These are phyloP conservation scores for Petunia secreta DNA, from an alignment of 257 asterid species.

Conservation along the genomic window DNA sequence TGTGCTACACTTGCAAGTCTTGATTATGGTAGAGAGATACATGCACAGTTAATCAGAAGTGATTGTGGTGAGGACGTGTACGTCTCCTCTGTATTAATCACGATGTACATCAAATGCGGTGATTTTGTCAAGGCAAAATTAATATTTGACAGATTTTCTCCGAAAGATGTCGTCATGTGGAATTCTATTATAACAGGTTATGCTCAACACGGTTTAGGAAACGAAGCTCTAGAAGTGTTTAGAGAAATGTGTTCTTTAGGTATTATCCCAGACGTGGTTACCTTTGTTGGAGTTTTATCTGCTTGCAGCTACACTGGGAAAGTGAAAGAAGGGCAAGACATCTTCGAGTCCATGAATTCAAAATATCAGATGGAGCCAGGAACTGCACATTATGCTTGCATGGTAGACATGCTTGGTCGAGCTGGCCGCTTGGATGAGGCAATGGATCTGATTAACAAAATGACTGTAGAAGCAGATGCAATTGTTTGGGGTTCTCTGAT, in stretches of 20 bases:
- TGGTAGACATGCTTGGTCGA: constrained; percentile 83
- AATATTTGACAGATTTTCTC: constrained; percentile 52
- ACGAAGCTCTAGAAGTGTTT: constrained; percentile 56
- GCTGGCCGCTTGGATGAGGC: constrained; percentile 70
- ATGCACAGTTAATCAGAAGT: constrained; percentile 53
- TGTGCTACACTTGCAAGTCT: constrained; percentile 73
- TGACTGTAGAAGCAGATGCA: constrained; percentile 69
- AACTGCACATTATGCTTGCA: constrained; percentile 68
- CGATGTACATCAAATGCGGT: constrained; percentile 85
- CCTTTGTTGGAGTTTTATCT: constrained; percentile 68
- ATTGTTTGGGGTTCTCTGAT: constrained; percentile 78
- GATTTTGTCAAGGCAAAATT: constrained; percentile 53
- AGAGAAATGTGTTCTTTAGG: constrained; percentile 49
- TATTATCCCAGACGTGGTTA: constrained; percentile 49
- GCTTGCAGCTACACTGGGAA: constrained; percentile 84
- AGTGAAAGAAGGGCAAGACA: constrained; percentile 65
- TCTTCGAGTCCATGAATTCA: constrained; percentile 63
- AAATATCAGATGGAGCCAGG: constrained; percentile 51
- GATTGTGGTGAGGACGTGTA: constrained; percentile 51
- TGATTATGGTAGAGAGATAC: constrained; percentile 67
- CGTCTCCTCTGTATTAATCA: constrained; percentile 56
- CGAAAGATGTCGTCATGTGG: constrained; percentile 74
- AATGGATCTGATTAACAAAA: constrained; percentile 52
- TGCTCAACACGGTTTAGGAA: constrained; percentile 72
- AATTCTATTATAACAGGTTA: constrained; percentile 77